These are phyloP conservation scores for Trichothecium sympodiale DNA, from an alignment of 2,329 filamentous ascomycete genomes.

Conservation along the genomic window DNA sequence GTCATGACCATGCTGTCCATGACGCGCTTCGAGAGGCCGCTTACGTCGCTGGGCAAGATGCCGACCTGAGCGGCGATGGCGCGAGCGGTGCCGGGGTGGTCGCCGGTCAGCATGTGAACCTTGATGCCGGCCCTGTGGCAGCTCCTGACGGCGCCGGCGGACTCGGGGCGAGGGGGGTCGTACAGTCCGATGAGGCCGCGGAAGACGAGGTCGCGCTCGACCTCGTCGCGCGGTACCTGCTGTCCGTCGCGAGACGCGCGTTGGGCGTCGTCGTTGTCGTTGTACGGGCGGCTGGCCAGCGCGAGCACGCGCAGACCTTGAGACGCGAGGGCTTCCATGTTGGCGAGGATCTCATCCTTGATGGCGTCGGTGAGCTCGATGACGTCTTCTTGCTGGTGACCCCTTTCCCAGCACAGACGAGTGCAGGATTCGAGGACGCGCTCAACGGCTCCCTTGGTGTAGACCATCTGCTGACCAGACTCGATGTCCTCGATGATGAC, in stretches of 20 bases:
- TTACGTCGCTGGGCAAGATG: slow-evolving; percentile 43
- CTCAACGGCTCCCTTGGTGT: slow-evolving; percentile 57
- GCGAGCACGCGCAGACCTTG: slow-evolving; percentile 58
- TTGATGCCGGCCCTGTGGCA: slow-evolving; percentile 52
- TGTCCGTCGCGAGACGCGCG: slow-evolving; percentile 15
- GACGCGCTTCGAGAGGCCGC: slow-evolving; percentile 39
- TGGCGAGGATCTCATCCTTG: slow-evolving; percentile 43
- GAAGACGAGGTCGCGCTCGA: slow-evolving; percentile 54
- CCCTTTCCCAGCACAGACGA: slow-evolving; percentile 28
- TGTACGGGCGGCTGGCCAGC: slow-evolving; percentile 30
- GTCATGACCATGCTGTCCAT: slow-evolving; percentile 54
- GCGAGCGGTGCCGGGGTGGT: slow-evolving; percentile 53
- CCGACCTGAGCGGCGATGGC: slow-evolving; percentile 55
- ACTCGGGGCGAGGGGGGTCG: slow-evolving; percentile 59
- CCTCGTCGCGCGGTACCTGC: slow-evolving; percentile 27
- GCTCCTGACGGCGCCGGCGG: slow-evolving; percentile 43
- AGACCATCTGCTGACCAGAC: slow-evolving; percentile 26
- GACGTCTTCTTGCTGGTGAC: no score
- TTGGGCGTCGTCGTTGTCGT: background rate
- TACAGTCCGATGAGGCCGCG: slow-evolving; percentile 63
- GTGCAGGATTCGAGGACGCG: slow-evolving; percentile 54
- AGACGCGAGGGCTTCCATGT: slow-evolving; percentile 52
- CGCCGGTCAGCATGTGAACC: slow-evolving; percentile 61
- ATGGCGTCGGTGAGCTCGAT: slow-evolving; percentile 40
- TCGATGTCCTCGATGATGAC: slow-evolving; percentile 32